Conservation (phyloP, 257 asterid genomes). For the Hygrophila difformis region DNA sequence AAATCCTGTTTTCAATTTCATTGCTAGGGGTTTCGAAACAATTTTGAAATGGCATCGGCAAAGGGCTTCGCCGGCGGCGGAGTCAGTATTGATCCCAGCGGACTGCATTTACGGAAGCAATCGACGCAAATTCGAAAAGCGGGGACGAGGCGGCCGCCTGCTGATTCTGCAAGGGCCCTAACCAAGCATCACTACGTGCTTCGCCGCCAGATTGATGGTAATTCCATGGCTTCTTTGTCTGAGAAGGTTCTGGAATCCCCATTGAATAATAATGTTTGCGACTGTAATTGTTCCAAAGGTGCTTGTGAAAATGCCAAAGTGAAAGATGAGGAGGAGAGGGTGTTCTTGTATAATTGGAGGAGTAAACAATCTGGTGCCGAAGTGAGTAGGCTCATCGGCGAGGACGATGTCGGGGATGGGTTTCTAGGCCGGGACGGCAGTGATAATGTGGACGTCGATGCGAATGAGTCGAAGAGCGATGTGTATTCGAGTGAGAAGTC, state of each 20-base stretch:
- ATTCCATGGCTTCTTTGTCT: slow-evolving; percentile 2
- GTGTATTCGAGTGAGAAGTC: slow-evolving; percentile 46
- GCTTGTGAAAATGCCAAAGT: slow-evolving; percentile 21
- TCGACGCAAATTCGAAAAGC: slow-evolving; percentile 87
- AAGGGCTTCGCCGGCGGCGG: slow-evolving; percentile 5
- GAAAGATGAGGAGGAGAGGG: slow-evolving; percentile 47
- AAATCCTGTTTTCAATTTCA: no score
- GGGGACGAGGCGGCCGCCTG: slow-evolving; percentile 62
- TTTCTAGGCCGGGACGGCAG: slow-evolving; percentile 40
- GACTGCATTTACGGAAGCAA: slow-evolving; percentile 92
- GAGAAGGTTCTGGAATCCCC: not conserved
- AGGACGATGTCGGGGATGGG: slow-evolving; percentile 34
- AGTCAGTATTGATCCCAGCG: slow-evolving; percentile 59
- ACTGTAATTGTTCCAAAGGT: slow-evolving; percentile 3
- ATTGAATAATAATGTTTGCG: not conserved
- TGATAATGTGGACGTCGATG: slow-evolving; percentile 46
- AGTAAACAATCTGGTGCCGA: slow-evolving; percentile 71
- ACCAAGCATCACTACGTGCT: slow-evolving; percentile 60
- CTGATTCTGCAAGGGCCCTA: slow-evolving; percentile 63
- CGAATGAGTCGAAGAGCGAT: slow-evolving; percentile 79
- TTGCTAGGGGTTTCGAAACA: no score
- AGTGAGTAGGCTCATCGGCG: slow-evolving; percentile 42
- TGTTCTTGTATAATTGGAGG: slow-evolving; percentile 81
- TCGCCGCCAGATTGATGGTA: slow-evolving; percentile 28
- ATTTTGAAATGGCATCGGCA: no score